These are phyloP conservation scores for Pleurotus cornucopiae DNA, from an alignment of 768 basidiomycete genomes.

Conservation along the genomic window DNA sequence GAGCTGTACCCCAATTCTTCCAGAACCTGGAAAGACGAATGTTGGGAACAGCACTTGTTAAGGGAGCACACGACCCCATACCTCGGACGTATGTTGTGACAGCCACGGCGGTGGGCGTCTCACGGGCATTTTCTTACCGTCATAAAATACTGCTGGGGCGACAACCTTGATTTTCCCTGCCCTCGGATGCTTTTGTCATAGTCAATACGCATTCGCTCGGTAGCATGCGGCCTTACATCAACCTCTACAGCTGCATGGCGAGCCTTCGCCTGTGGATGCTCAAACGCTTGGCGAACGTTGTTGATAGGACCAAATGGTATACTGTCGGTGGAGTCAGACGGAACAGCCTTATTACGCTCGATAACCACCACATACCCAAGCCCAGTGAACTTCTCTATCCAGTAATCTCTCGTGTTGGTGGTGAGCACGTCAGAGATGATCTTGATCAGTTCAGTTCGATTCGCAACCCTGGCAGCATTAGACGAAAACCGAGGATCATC, in stretches of 20 bases:
- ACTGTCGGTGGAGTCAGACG: slow-evolving; percentile 27
- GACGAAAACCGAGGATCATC: slow-evolving; percentile 62
- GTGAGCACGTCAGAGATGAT: slow-evolving; percentile 63
- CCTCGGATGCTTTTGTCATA: slow-evolving; percentile 55
- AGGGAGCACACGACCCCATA: slow-evolving; percentile 17
- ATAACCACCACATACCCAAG: slow-evolving; percentile 58
- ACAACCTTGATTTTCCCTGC: slow-evolving; percentile 77
- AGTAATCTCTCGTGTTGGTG: slow-evolving; percentile 58
- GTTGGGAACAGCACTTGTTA: slow-evolving; percentile 4
- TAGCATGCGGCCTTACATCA: slow-evolving; percentile 45
- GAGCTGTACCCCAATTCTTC: slow-evolving; percentile 30
- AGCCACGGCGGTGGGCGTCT: slow-evolving; percentile 81
- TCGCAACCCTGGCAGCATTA: slow-evolving; percentile 71
- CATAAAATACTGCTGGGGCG: slow-evolving; percentile 77
- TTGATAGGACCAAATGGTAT: slow-evolving; percentile 92
- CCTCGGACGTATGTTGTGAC: slow-evolving; percentile 81
- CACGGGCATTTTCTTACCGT: slow-evolving; percentile 74
- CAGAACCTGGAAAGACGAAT: slow-evolving; percentile 30
- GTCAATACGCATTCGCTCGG: slow-evolving; percentile 19
- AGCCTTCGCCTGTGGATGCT: slow-evolving; percentile 81
- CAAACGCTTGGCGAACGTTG: slow-evolving; percentile 83
- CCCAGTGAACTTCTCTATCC: slow-evolving; percentile 74
- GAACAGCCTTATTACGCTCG: background rate
- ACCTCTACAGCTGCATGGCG: slow-evolving; percentile 73
- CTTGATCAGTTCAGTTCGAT: slow-evolving; percentile 65